Conservation (phyloP, 441 rosid genomes). For the Pelargonium hybrid region DNA sequence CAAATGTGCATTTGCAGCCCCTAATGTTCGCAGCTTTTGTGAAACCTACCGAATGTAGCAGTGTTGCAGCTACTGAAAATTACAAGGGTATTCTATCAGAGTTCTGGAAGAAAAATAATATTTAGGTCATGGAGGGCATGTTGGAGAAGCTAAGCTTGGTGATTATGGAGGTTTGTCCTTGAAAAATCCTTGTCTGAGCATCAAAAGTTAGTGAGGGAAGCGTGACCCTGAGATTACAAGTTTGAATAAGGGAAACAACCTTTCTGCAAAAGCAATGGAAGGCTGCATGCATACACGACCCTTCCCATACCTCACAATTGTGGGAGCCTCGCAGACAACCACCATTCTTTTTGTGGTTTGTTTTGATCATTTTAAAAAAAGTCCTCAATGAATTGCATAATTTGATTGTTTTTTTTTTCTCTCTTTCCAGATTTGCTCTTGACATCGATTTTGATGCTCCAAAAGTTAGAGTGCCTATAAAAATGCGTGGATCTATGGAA, state of each 20-base stretch:
- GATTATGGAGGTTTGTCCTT: not conserved
- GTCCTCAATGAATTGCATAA: not conserved
- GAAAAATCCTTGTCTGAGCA: slow-evolving; percentile 3
- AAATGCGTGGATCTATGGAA: slow-evolving; percentile 45
- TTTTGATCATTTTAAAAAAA: slow-evolving; percentile 6
- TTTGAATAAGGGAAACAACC: no score
- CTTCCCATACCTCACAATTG: no score
- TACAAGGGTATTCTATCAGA: not conserved
- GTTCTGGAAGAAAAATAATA: not conserved
- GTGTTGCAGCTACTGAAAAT: not conserved
- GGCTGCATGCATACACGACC: not conserved
- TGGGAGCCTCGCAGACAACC: no score
- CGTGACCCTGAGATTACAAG: not conserved
- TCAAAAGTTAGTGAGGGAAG: not conserved
- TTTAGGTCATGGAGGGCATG: not conserved
- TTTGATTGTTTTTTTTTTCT: slow-evolving; percentile 13
- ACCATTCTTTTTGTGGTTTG: not conserved
- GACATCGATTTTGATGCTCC: slow-evolving; percentile 99
- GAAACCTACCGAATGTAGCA: not conserved
- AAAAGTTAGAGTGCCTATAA: slow-evolving; percentile 86
- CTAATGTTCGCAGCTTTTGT: not conserved
- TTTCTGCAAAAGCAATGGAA: not conserved
- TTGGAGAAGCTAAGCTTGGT: not conserved
- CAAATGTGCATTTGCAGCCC: no score
- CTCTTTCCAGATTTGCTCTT: slow-evolving; percentile 71